These are phyloP conservation scores for Hypoxylon rubiginosum DNA, from an alignment of 2,329 filamentous ascomycete genomes.

Conservation along the genomic window DNA sequence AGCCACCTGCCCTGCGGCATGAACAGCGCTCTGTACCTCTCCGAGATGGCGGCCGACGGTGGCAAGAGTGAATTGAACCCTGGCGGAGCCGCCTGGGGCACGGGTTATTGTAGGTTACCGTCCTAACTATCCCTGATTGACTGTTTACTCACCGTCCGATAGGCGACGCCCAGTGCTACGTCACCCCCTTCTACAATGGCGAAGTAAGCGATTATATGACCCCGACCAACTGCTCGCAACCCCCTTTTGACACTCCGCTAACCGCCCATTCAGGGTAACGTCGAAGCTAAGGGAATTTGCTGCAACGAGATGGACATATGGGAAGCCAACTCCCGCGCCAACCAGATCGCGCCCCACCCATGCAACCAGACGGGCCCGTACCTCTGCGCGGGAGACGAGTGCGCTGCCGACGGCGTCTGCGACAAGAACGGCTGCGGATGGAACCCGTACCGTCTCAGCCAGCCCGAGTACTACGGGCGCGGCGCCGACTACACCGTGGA, in stretches of 20 bases:
- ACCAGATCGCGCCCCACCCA: conserved; percentile 55
- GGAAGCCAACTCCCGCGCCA: conserved; percentile 55
- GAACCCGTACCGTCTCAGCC: conserved; percentile 53
- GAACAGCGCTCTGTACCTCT: conserved; percentile 74
- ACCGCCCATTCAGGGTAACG: conserved; percentile 49
- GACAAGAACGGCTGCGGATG: conserved; percentile 55
- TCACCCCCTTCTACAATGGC: conserved; percentile 55
- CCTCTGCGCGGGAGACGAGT: conserved; percentile 51
- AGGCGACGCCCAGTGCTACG: conserved; percentile 56
- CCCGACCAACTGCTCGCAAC: neutral
- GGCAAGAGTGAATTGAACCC: conserved; percentile 61
- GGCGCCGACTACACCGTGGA: conserved; percentile 51
- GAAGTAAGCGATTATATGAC: conserved; percentile 48
- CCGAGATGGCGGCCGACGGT: conserved; percentile 70
- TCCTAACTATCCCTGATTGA: too few relatives aligned
- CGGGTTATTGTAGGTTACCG: conserved; percentile 57
- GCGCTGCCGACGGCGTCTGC: conserved; percentile 51
- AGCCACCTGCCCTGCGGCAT: conserved; percentile 72
- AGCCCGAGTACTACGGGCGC: conserved; percentile 51
- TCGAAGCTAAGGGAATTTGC: conserved; percentile 53
- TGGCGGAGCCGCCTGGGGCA: conserved; percentile 55
- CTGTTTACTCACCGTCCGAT: too few relatives aligned
- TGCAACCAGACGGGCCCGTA: conserved; percentile 53
- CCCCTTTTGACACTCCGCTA: conserved; percentile 11
- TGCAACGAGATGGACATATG: conserved; percentile 58